A percentile compares a stretch with the other conserved stretches of the same genome.
Conservation (phyloP, 2,329 filamentous ascomycete genomes). For the Bertia moriformis region DNA sequence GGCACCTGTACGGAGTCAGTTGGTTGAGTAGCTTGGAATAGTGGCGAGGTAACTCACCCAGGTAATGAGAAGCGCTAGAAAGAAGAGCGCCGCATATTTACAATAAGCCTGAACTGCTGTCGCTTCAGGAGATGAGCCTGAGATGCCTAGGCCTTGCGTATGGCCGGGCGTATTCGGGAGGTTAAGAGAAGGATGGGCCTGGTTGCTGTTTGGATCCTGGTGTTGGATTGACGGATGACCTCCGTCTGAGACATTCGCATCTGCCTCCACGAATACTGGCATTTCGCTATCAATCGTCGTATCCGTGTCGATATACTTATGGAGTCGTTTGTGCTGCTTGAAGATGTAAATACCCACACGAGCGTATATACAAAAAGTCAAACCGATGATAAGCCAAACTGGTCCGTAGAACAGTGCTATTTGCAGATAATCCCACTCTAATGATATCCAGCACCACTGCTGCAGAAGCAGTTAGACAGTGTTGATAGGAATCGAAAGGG, state of each 20-base stretch:
- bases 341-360: neutral
- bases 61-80: neutral
- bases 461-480: too few species aligned
- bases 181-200: neutral
- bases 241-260: neutral
- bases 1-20: neutral
- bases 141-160: neutral
- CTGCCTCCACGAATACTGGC: neutral
- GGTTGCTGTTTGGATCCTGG: neutral
- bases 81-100: neutral
- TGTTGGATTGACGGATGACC: neutral
- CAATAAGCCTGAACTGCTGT: neutral
- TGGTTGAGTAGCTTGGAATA: neutral
- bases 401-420: conserved; percentile 35
- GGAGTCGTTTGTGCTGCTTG: neutral
- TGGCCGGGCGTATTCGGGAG: neutral
- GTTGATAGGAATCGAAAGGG: too few species aligned
- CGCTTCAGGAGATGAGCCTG: neutral
- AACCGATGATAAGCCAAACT: conserved; percentile 17
- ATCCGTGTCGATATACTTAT: too few species aligned
- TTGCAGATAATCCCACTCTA: conserved; percentile 32
- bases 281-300: too few species aligned
- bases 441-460: conserved; percentile 43
- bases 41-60: neutral
- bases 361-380: neutral